Evolutionary conservation across 108 stramenopile species (phyloP), one percentile per base, ranked within the genome.

Genomic region (Cylindrotheca fusiformis): DNA sequence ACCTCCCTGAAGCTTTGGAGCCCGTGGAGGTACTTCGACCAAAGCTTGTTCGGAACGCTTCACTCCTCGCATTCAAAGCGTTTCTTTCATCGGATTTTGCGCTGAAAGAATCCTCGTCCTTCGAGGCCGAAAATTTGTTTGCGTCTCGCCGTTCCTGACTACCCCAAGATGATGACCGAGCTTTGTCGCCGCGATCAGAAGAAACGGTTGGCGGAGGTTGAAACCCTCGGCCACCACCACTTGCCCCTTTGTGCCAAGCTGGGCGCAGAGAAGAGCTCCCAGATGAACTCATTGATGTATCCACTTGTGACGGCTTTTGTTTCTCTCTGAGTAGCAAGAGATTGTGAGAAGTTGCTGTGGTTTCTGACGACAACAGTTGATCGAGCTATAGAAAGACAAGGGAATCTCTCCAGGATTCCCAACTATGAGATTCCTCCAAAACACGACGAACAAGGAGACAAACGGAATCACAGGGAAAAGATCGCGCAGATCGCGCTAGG

Each of bases 201-300:
- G 74, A 65, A 14, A 85, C 86, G 19, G 86, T 73, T 36, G 90
- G 90, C 17, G 90, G 90, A 3, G 90, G 90, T 63, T 91, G 90
- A 61, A 91, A 88, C 0, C 85, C 86, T 44, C 77, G 57, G 29
- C 81, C 75, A n/a, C 74, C 74, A 31, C 71, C 71, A 26, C 63
- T 32, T 26, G 61, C 30, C 48, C 65, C 63, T 27, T 70, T 71
- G 67, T 55, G 49, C 81, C 81, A 82, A 28, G 77, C 81, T 30
- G 81, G 81, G 62, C 81, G 68, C 48, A 82, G 51, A 4, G 71
- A 72, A 4, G 78, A 71, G 36, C 53, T 65, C 29, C 52, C 67
- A 12, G 64, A 22, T 48, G 71, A 65, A 32, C 52, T 67, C 75
- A 76, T 76, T 51, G 18, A 48, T 4, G 18, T 56, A 14, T 41